Evolutionary conservation across 2,329 filamentous ascomycete genomes (phyloP), one percentile per base, ranked within the genome.

Genomic region (Ophiostoma angusticollis): DNA sequence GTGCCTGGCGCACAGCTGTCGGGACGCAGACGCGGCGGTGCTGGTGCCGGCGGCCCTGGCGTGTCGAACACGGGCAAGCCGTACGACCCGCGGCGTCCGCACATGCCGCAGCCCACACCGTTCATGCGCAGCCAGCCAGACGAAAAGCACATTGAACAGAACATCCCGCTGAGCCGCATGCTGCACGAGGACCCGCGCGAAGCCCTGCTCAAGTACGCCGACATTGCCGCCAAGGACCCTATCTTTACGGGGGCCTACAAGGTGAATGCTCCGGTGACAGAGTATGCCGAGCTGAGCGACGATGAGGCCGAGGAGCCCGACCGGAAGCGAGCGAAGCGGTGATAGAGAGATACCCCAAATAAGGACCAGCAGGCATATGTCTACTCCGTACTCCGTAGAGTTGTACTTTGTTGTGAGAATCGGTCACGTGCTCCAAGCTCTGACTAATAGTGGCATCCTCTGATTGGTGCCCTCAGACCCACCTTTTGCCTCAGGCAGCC

Each of bases 221-320:
- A 93, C 40, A 80, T 93, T 55, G 86, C 87, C 11, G 78, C 93
- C 60, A 89, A 84, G 55, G 87, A 96, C 55, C 89, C 87, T 1
- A 71, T 94, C 51, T 98, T 96, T 54, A 98, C 91, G 22, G 84
- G 83, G 49, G 91, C 87, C 13, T 98, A 86, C 83, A 82, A 81
- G 54, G 72, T 80, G 50, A 96, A 86, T 27, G 89, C 96, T 62
- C 91, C 91, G 0, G 80, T 87, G 49, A 85, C 87, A 19, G 80
- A 95, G 48, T 98, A 93, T 63, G 82, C 83, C 7, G 84, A 95
- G 31, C 52, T 91, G 24, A 93, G 86, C 56, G 89, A 93, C 52
- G 84, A 86, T 13, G 87, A 93, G 47, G 79, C 76, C 37, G 70
- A 74, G 6, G 70, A 66, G 14, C 72, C 69, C 4, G 76, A 74